A percentile compares a stretch with the other conserved stretches of the same genome.
phyloP scores from a whole-genome alignment of 1,284 basidiomycete genomes.

The Cutaneotrichosporon cavernicola region DNA sequence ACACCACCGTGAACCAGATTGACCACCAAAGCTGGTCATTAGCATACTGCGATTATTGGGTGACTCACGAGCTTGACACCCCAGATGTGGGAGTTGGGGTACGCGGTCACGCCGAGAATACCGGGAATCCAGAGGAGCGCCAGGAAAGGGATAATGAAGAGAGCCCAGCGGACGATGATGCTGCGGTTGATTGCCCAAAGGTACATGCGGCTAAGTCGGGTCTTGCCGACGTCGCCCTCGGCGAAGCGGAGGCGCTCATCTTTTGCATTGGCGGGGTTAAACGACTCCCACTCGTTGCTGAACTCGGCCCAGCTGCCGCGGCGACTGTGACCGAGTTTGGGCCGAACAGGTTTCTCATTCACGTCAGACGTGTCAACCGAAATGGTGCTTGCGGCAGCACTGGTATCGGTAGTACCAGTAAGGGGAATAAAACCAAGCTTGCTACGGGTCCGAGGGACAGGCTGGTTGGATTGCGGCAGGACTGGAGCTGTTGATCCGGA shows the following conservation, averaged over 20 bases:
- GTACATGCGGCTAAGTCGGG: conserved; percentile 56
- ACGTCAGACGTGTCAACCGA: background rate
- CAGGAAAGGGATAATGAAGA: conserved; percentile 73
- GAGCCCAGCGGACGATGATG: conserved; percentile 73
- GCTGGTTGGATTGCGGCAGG: background rate
- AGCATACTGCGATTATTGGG: background rate
- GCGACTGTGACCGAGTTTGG: conserved; percentile 2
- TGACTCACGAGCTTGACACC: conserved; percentile 54
- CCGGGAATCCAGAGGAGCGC: conserved; percentile 69
- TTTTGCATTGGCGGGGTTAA: conserved; percentile 46
- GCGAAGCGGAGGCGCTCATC: conserved; percentile 50
- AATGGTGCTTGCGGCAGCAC: conserved; percentile 2
- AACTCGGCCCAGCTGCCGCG: conserved; percentile 34
- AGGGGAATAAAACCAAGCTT: conserved; percentile 13
- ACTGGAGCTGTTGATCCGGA: background rate
- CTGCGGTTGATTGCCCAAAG: conserved; percentile 73
- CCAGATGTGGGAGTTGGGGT: conserved; percentile 58
- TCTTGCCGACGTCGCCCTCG: conserved; percentile 53
- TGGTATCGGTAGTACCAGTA: background rate
- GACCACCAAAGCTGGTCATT: conserved; percentile 69
- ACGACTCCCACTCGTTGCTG: conserved; percentile 51
- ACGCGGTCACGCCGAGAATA: conserved; percentile 67
- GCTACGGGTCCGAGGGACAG: conserved; percentile 1
- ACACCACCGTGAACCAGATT: conserved; percentile 75
- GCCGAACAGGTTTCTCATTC: conserved; percentile 7